Base-by-base conservation (phyloP, 1,139 yeast species). In the Hansenula lynferdii region DNA sequence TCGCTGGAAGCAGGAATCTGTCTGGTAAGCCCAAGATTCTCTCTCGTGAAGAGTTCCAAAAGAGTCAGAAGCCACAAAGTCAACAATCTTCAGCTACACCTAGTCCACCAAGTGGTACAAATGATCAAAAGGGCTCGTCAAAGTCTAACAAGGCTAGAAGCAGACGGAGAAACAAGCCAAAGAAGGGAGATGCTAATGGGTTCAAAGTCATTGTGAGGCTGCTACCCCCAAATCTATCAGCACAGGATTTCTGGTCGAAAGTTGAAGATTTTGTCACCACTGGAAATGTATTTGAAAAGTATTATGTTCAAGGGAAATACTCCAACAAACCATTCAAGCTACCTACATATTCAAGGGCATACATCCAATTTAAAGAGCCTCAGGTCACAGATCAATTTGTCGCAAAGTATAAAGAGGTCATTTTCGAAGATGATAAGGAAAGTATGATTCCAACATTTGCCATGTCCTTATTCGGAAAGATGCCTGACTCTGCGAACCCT, bases 321-420 rank as follows among this genome's bases (percentile, higher is more conserved):
- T 42, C 53, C 1, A 17, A 39, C 2, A 50, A 48, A 25, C 55
- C 56, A 4, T 53, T 49, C 36, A 57, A 54, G 33, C 31, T 37
- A 10, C 60, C 59, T 5, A 36, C 33, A 2, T 52, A 45, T 32
- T 53, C 60, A 3, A 36, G 58, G 26, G 57, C 56, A 1, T 57
- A 57, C 32, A 34, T 56, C 14, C 11, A 16, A 5, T 56, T 56
- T 40, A 48, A 45, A 32, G 42, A 33, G 0, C 28, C 40, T 3
- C 20, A 28, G 12, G 6, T 11, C 6, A 48, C 49, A 2, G 47
- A 44, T 14, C 28, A 34, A 11, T 53, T 53, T 28, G 43, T 44
- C 7, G 30, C 34, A 4, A 24, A 28, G 1, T 45, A 42, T 31
- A 39, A 32, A 11, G 23, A 34, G 3, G 18, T 23, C 1, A 36